Evolutionary conservation across 768 basidiomycete genomes (phyloP).

Genomic region (Lepiota brunneoincarnata): DNA sequence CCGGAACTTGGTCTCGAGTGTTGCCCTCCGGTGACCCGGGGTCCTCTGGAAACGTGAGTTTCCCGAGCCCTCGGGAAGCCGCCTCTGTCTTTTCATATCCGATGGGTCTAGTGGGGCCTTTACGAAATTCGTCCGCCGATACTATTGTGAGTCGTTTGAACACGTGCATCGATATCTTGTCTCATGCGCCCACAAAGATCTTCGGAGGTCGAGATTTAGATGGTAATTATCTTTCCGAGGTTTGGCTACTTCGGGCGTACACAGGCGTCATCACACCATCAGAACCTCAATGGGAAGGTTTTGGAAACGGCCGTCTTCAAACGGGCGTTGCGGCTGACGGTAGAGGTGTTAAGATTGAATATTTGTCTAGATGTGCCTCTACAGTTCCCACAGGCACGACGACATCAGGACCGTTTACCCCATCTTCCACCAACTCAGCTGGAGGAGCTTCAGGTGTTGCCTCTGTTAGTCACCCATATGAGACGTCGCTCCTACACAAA

Average conservation of each 20-base stretch:
- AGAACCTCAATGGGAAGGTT: slow-evolving; percentile 58
- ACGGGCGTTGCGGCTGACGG: slow-evolving; percentile 66
- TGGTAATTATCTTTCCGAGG: slow-evolving; percentile 67
- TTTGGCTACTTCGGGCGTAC: slow-evolving; percentile 80
- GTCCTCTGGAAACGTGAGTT: slow-evolving; percentile 41
- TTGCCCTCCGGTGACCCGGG: slow-evolving; percentile 77
- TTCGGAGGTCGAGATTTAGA: slow-evolving; percentile 72
- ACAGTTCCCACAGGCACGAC: slow-evolving; percentile 21
- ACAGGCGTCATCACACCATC: slow-evolving; percentile 56
- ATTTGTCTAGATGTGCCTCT: slow-evolving; percentile 59
- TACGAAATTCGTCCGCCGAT: slow-evolving; percentile 52
- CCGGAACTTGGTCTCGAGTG: slow-evolving; percentile 68
- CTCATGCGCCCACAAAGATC: slow-evolving; percentile 32
- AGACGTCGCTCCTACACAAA: slow-evolving; percentile 45
- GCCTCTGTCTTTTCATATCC: slow-evolving; percentile 59
- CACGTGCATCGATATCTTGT: neutral
- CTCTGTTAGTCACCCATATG: slow-evolving; percentile 15
- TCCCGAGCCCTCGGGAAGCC: slow-evolving; percentile 70
- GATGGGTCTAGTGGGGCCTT: slow-evolving; percentile 53
- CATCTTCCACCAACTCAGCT: slow-evolving; percentile 15
- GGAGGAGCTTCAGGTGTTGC: neutral
- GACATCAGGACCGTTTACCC: slow-evolving; percentile 21
- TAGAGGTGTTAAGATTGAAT: slow-evolving; percentile 60
- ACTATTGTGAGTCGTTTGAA: slow-evolving; percentile 45
- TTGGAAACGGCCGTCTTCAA: slow-evolving; percentile 58